A percentile compares a stretch with the other conserved stretches of the same genome.
These are phyloP conservation scores for Plasmodium malariae DNA, from an alignment of 169 alveolate species.

Conservation along the genomic window DNA sequence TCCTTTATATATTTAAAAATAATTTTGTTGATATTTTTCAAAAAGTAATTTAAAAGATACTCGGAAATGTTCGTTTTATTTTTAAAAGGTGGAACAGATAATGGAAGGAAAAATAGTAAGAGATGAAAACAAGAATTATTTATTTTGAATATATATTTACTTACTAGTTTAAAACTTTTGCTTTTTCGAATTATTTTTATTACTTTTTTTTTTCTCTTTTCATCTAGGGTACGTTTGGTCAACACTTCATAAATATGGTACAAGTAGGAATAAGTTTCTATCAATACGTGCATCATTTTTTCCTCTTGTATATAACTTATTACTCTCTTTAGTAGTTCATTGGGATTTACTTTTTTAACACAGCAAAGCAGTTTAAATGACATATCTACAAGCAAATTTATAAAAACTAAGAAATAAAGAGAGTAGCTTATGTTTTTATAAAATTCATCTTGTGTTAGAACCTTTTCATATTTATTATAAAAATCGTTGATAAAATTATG, in stretches of 20 bases:
- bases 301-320: slow-evolving; percentile 5
- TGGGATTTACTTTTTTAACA: slow-evolving; percentile 4
- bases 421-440: slow-evolving; percentile 29
- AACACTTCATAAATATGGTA: slow-evolving; percentile 4
- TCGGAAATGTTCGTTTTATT: neutral
- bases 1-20: slow-evolving; percentile 42
- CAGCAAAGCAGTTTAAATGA: neutral
- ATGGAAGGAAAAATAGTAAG: slow-evolving; percentile 13
- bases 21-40: slow-evolving; percentile 37
- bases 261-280: neutral
- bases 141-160: slow-evolving; percentile 20
- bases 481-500: slow-evolving; percentile 43
- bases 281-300: neutral
- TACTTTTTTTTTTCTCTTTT: slow-evolving; percentile 30
- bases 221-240: slow-evolving; percentile 10
- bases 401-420: slow-evolving; percentile 34
- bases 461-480: slow-evolving; percentile 23
- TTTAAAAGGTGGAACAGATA: slow-evolving; percentile 62
- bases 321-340: neutral
- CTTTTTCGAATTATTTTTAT: slow-evolving; percentile 27
- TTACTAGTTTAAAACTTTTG: slow-evolving; percentile 26
- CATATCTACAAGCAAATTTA: slow-evolving; percentile 18
- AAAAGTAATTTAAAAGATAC: slow-evolving; percentile 10
- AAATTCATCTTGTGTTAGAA: slow-evolving; percentile 30
- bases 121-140: slow-evolving; percentile 52